Base-by-base conservation (phyloP, 73 alveolate genomes). In the Stentor roeselii region DNA sequence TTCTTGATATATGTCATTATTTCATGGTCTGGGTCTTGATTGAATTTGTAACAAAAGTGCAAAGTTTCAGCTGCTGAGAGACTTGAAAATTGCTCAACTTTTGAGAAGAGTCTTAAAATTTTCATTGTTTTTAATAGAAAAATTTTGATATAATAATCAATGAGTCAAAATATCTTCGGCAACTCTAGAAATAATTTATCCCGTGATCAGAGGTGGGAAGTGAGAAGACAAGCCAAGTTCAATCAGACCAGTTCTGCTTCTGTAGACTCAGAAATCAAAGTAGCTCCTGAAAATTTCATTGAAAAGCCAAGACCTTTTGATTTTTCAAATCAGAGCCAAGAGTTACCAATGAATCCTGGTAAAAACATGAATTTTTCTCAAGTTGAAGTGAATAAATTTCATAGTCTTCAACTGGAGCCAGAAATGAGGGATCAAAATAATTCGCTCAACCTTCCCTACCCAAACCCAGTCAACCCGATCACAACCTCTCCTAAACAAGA, bases 191-290 rank as follows among this genome's bases (percentile, higher is more conserved):
- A 67, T n/a, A 30, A n/a, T 30, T 6, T 50, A 50, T 50, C 67
- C 6, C 37, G 80, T 27, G 80, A 67, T 2, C 41, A 67, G 34
- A 67, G 80, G 34, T 67, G 80, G 80, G 80, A 67, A 67, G 41
- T 32, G 34, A n/a, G 80, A n/a, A 67, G 80, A 32, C n/a, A 67
- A 67, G 80, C 80, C 21, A 67, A 34, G 42, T 2, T 67, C n/a
- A 32, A 32, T 1, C 80, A 14, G 14, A 32, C 21, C 37, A 21
- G 41, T 67, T 21, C 80, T 67, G 1, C 37, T 14, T 11, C 37
- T 2, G 41, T 32, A 30, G 67, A 50, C 21, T 11, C 21, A 11
- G 67, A 50, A 50, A 50, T 50, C 6, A 50, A 50, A 0, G 80
- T 67, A 21, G 41, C 80, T 2, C 80, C 80, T 0, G 41, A 67